Conservation (phyloP, 2,329 filamentous ascomycete species). For the Diaporthe ilicicola region DNA sequence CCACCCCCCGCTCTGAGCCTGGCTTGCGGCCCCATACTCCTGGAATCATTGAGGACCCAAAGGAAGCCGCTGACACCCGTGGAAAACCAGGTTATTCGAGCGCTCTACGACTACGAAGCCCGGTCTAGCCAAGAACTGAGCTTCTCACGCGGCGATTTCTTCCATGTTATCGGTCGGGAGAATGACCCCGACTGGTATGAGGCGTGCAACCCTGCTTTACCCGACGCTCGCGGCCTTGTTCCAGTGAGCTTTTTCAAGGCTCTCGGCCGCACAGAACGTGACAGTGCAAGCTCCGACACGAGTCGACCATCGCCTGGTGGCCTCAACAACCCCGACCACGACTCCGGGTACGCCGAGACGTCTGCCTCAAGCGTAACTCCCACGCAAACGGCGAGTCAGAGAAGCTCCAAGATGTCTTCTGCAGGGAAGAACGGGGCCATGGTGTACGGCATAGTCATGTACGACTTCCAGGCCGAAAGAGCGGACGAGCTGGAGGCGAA, state of each 20-base stretch:
- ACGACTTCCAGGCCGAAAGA: conserved; percentile 93
- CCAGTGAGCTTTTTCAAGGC: conserved; percentile 94
- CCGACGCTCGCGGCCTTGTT: conserved; percentile 87
- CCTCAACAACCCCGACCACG: conserved; percentile 76
- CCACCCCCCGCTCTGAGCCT: conserved; percentile 30
- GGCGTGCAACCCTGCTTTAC: conserved; percentile 92
- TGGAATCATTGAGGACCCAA: not conserved
- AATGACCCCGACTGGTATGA: conserved; percentile 98
- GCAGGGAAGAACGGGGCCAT: conserved; percentile 74
- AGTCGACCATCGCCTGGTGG: conserved; percentile 55
- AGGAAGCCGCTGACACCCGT: conserved; percentile 36
- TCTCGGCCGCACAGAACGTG: conserved; percentile 89
- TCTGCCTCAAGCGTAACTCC: conserved; percentile 40
- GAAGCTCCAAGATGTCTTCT: conserved; percentile 53
- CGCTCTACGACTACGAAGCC: conserved; percentile 90
- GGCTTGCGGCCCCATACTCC: conserved; percentile 10
- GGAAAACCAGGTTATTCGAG: conserved; percentile 83
- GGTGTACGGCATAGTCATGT: conserved; percentile 97
- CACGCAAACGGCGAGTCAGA: conserved; percentile 50
- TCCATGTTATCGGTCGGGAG: conserved; percentile 96
- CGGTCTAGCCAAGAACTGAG: conserved; percentile 80
- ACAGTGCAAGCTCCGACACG: conserved; percentile 78
- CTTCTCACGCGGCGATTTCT: conserved; percentile 96
- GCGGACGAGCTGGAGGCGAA: conserved; percentile 97
- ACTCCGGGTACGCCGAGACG: conserved; percentile 85